A percentile compares a stretch with the other conserved stretches of the same genome.
Conservation (phyloP, 2,329 filamentous ascomycete species). For the Rugonectria rugulosa region DNA sequence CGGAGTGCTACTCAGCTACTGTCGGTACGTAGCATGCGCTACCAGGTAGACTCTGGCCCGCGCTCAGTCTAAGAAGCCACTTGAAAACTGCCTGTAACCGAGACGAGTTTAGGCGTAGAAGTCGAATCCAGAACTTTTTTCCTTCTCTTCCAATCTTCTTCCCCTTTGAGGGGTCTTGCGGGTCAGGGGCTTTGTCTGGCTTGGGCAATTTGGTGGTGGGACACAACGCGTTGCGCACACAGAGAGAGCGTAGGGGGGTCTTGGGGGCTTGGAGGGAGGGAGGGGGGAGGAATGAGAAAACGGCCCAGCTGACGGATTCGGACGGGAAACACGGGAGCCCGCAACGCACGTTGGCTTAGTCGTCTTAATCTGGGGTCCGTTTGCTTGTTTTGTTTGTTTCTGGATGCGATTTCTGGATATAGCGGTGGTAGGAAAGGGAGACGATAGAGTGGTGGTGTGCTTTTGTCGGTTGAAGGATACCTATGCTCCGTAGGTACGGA, state of each 20-base stretch:
- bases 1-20: no score
- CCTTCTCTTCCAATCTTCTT: neutral
- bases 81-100: slow-evolving; percentile 2
- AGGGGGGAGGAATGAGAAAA: neutral
- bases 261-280: no score
- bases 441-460: neutral
- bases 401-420: no score
- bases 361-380: neutral
- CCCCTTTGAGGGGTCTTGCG: neutral
- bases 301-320: slow-evolving; percentile 1
- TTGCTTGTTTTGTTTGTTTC: neutral
- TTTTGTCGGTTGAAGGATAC: neutral
- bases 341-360: neutral
- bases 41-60: slow-evolving; percentile 11
- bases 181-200: slow-evolving; percentile 14
- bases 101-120: slow-evolving; percentile 17
- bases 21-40: neutral
- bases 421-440: no score
- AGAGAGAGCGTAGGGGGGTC: neutral
- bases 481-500: neutral
- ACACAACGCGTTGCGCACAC: neutral
- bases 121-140: slow-evolving; percentile 13
- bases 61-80: slow-evolving; percentile 1
- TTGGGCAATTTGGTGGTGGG: neutral
- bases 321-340: neutral